Conservation (phyloP, 2,329 filamentous ascomycete genomes). For the Elsinoe arachidis region DNA sequence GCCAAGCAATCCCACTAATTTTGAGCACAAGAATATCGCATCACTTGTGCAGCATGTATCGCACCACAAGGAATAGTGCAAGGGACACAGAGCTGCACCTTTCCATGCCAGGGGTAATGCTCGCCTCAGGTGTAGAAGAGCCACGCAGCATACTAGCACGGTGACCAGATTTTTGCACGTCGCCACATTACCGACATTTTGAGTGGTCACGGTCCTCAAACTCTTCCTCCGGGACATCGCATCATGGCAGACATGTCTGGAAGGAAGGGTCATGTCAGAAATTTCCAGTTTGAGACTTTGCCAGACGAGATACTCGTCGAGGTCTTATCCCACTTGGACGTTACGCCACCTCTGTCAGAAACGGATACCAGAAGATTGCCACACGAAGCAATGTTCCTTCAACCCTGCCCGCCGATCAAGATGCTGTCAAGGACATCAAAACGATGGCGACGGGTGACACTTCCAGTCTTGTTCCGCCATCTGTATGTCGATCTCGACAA, state of each 20-base stretch:
- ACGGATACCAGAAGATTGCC: not conserved
- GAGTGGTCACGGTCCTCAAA: not conserved
- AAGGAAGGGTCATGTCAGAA: not conserved
- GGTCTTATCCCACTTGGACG: not conserved
- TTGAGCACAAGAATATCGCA: too few species aligned
- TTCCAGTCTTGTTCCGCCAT: not conserved
- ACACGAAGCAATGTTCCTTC: not conserved
- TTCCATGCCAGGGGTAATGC: too few species aligned
- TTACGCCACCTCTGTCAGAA: not conserved
- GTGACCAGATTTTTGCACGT: too few species aligned
- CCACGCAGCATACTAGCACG: too few species aligned
- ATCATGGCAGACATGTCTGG: not conserved
- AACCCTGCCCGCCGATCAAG: not conserved
- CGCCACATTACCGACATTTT: too few species aligned
- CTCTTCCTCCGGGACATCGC: not conserved
- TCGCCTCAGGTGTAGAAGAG: too few species aligned
- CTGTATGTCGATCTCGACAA: not conserved
- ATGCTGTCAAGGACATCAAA: not conserved
- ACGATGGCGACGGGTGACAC: slow-evolving; percentile 3
- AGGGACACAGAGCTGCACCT: too few species aligned
- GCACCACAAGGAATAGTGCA: too few species aligned
- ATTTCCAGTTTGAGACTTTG: not conserved
- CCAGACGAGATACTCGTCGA: slow-evolving; percentile 9
- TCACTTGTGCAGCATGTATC: too few species aligned
- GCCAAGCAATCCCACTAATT: too few species aligned